Conservation (phyloP, 1,284 basidiomycete genomes). For the Thelephora terrestris region DNA sequence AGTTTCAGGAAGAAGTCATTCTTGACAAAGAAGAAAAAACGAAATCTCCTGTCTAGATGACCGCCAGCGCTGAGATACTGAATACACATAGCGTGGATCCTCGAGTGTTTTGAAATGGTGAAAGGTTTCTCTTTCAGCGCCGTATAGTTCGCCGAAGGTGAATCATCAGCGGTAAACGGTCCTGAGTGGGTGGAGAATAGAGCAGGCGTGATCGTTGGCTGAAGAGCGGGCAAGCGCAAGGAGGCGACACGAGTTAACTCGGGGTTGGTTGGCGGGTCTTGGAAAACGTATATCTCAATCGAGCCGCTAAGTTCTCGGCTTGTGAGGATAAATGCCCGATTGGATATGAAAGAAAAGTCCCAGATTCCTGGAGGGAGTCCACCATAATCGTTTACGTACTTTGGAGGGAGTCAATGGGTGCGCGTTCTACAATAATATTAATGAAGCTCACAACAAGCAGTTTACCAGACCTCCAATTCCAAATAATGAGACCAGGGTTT, state of each 20-base stretch:
- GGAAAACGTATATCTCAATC: conserved; percentile 32
- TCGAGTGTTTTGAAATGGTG: conserved; percentile 25
- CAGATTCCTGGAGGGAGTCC: conserved; percentile 21
- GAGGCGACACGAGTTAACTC: conserved; percentile 18
- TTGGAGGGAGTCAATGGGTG: neutral
- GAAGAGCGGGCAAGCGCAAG: conserved; percentile 25
- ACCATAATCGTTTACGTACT: conserved; percentile 17
- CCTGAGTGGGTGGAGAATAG: conserved; percentile 20
- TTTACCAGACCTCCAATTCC: conserved; percentile 42
- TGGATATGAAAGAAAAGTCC: conserved; percentile 39
- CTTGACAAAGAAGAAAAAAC: conserved; percentile 27
- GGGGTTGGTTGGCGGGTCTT: neutral
- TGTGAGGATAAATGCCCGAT: conserved; percentile 35
- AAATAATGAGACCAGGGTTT: conserved; percentile 32
- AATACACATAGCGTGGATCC: conserved; percentile 35
- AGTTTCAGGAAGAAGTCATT: conserved; percentile 25
- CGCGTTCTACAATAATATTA: neutral
- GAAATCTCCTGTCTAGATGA: conserved; percentile 11
- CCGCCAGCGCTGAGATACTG: conserved; percentile 18
- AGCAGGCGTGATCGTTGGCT: conserved; percentile 9
- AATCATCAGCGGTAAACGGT: conserved; percentile 25
- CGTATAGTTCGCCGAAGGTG: conserved; percentile 11
- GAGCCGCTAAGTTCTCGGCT: conserved; percentile 21
- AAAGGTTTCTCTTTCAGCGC: conserved; percentile 22
- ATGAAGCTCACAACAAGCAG: conserved; percentile 32